Percentiles rank a stretch among this genome's conserved stretches.
Conservation (phyloP, 2,329 filamentous ascomycete genomes). For the Bimuria novae-zelandiae region DNA sequence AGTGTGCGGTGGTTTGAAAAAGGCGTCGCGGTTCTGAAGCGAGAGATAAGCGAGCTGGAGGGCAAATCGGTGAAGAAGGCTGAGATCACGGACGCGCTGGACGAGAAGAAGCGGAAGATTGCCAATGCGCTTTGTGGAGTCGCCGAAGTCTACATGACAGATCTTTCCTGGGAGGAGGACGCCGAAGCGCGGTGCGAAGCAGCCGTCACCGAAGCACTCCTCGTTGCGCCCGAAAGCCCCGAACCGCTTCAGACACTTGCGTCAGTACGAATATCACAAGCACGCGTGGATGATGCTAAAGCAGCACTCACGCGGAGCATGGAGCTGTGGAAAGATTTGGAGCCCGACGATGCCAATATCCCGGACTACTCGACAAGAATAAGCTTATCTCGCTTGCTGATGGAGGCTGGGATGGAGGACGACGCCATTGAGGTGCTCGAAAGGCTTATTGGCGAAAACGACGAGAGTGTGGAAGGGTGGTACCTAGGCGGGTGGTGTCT, state of each 20-base stretch:
- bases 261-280: constrained; percentile 89
- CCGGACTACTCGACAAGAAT: constrained; percentile 88
- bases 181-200: constrained; percentile 87
- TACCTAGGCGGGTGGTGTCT: constrained; percentile 96
- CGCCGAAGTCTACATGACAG: constrained; percentile 98
- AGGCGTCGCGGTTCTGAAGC: constrained; percentile 73
- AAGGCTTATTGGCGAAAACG: constrained; percentile 82
- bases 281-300: constrained; percentile 75
- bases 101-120: constrained; percentile 79
- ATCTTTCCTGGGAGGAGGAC: constrained; percentile 87
- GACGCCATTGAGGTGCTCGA: constrained; percentile 86
- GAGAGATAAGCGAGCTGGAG: constrained; percentile 69
- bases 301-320: constrained; percentile 79
- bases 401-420: constrained; percentile 86
- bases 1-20: constrained; percentile 66
- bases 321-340: constrained; percentile 79
- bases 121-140: constrained; percentile 93
- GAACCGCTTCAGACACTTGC: constrained; percentile 96
- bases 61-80: constrained; percentile 43
- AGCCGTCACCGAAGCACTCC: constrained; percentile 85
- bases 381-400: constrained; percentile 79
- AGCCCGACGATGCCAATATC: constrained; percentile 71
- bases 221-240: constrained; percentile 78
- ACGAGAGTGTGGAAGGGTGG: constrained; percentile 93
- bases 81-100: constrained; percentile 46